Percentiles rank a stretch among this genome's conserved stretches.
Evolutionary conservation across 2,329 filamentous ascomycete genomes (phyloP).

Genomic region (Diaporthe citrichinensis): DNA sequence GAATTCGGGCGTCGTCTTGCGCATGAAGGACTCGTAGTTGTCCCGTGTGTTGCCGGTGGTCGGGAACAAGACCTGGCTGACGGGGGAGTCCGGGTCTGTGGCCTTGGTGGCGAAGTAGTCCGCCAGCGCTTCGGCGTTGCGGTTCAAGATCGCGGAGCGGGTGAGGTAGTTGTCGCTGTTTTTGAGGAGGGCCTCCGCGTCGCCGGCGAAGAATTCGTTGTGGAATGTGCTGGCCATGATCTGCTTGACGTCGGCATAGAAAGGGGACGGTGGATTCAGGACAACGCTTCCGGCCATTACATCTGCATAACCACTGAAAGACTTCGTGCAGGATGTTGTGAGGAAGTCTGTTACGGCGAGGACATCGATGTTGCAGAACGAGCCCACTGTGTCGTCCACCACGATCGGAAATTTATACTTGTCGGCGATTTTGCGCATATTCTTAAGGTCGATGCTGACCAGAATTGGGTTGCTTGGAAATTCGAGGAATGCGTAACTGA

Average conservation of each 20-base stretch:
- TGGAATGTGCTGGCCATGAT: slow-evolving; percentile 49
- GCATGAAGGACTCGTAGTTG: slow-evolving; percentile 55
- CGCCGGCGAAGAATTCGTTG: slow-evolving; percentile 63
- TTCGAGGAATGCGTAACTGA: slow-evolving; percentile 65
- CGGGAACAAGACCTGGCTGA: slow-evolving; percentile 62
- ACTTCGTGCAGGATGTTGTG: slow-evolving; percentile 69
- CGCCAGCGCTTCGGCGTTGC: slow-evolving; percentile 66
- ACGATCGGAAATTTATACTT: slow-evolving; percentile 61
- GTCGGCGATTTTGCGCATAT: slow-evolving; percentile 58
- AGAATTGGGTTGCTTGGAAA: slow-evolving; percentile 63
- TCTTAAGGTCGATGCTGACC: slow-evolving; percentile 56
- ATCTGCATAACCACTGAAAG: slow-evolving; percentile 69
- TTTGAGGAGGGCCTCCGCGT: slow-evolving; percentile 60
- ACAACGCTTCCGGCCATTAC: slow-evolving; percentile 66
- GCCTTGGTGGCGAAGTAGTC: slow-evolving; percentile 58
- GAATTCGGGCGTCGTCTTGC: slow-evolving; percentile 59
- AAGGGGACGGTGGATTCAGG: slow-evolving; percentile 61
- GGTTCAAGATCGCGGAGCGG: slow-evolving; percentile 68
- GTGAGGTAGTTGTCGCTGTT: slow-evolving; percentile 66
- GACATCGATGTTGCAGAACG: slow-evolving; percentile 66
- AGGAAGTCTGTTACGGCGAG: slow-evolving; percentile 63
- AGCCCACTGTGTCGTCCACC: slow-evolving; percentile 64
- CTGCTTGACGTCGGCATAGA: slow-evolving; percentile 56
- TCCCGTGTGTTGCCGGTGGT: slow-evolving; percentile 51
- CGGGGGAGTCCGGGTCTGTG: slow-evolving; percentile 54